Base-by-base conservation (phyloP, 345 rosid genomes). In the Gossypium raimondii region DNA sequence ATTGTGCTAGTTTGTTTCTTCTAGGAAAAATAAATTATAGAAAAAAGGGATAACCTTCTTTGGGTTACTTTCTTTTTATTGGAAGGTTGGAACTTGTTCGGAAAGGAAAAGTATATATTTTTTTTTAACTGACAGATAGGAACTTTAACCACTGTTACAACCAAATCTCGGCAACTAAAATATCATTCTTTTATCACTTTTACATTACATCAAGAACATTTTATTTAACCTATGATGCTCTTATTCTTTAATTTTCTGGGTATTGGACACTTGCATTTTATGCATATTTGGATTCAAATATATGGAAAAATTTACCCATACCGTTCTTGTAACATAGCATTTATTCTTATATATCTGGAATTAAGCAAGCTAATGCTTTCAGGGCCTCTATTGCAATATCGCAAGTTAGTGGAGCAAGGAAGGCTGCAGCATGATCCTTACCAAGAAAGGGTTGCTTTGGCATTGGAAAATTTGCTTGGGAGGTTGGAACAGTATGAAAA, bases 401-500 rank as follows among this genome's bases (percentile, higher is more conserved):
- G 63, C 77, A 86, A 87, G 58, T 77, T 90, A 76, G 92, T 90
- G 22, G 86, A 85, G 64, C 85, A 83, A 82, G 97, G 97, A 75
- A 88, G 87, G 87, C 83, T 94, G 62, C 89, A 81, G 82, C 85
- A 86, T 64, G 98, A 94, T 81, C 88, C 86, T 48, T 65, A 84
- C 82, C 98, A 94, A 86, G 97, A 94, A 79, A 82, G 55, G 59
- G 85, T 94, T 24, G 93, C 92, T 76, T 67, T 85, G 59, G 88
- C 92, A 58, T 84, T 94, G 51, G 86, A 90, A 18, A 86, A 87
- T 74, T 75, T 94, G 80, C 87, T 86, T 38, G 87, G 86, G 74
- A 86, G 93, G 84, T 81, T 94, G 81, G 89, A 90, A 68, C 89
- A 89, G 76, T 94, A 92, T 62, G 94, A 90, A 84, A 88, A 84